Base-by-base conservation (phyloP, 2,329 filamentous ascomycete species). In the Cryphonectria nitschkei region DNA sequence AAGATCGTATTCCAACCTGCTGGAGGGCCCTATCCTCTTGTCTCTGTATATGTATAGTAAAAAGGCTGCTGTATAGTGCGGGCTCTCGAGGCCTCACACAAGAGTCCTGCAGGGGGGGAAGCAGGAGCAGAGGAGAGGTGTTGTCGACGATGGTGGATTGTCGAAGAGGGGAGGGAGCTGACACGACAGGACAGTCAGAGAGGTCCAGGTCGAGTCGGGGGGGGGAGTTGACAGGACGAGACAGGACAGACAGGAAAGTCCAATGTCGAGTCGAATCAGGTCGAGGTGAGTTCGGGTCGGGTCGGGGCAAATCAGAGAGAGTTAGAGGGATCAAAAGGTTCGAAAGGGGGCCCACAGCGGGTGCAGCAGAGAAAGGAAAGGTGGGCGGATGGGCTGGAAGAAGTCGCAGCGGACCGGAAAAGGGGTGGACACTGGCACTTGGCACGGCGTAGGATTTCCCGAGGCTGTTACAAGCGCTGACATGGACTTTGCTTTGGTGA, bases 391-490 rank as follows among this genome's bases (percentile, higher is more conserved):
- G 32, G 58, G 52, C 52, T 56, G 52, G 52, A 56, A 29, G 26
- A 58, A 58, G 29, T 61, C 16, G 56, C 56, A 34, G 56, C 56
- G 56, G 54, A 58, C 54, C 54, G 26, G 22, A 61, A 61, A 61
- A 61, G 58, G 58, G 58, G 58, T 61, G 58, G 58, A n/a, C 58
- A 61, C 58, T 37, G 58, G 56, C 58, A 61, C 58, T 61, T 37
- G 58, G 58, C 58, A 37, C 58, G 58, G 58, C 32, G 54, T 19
- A 58, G 54, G 54, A 58, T 58, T 58, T 32, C 29, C 54, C 54
- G 54, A 58, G 54, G 54, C 54, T 58, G n/a, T 56, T 29, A 32
- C 54, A 32, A 32, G 29, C 26, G 54, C 54, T 58, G 54, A 50
- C 46, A 50, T 19, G 46, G 46, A 50, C 46, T 50, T n/a, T n/a